Conservation (phyloP, 75 land plant species). For the Cunninghamia lanceolata region DNA sequence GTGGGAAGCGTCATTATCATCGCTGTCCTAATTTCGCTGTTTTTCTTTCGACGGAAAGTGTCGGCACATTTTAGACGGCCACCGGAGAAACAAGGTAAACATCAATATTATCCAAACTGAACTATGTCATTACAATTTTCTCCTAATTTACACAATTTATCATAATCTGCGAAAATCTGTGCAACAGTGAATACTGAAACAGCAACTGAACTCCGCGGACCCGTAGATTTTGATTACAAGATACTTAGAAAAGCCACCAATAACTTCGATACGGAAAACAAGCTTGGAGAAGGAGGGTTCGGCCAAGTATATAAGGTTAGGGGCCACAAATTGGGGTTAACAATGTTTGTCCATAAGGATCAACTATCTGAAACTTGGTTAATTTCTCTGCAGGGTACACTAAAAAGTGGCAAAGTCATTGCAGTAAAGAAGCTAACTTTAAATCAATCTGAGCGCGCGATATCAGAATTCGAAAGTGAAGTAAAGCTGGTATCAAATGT, state of each 20-base stretch:
- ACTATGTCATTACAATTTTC: not conserved
- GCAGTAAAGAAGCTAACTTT: conserved; percentile 49
- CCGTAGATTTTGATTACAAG: conserved; percentile 21
- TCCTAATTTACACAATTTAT: not conserved
- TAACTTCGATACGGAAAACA: conserved; percentile 37
- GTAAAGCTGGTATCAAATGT: conserved; percentile 42
- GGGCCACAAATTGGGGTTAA: not conserved
- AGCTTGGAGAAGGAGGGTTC: conserved; percentile 57
- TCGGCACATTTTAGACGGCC: not conserved
- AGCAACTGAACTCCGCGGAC: conserved; percentile 35
- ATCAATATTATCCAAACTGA: not conserved
- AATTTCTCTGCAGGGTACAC: conserved; percentile 25
- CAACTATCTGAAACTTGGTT: not conserved
- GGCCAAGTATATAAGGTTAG: conserved; percentile 48
- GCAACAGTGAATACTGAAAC: conserved; percentile 21
- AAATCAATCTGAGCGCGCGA: conserved; percentile 9
- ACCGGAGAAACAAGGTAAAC: not conserved
- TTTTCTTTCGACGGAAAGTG: not conserved
- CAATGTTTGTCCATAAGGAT: not conserved
- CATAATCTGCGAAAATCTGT: not conserved
- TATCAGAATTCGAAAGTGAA: conserved; percentile 40
- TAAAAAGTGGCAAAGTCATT: conserved; percentile 40
- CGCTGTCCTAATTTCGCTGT: not conserved
- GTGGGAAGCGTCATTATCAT: conserved; percentile 12
- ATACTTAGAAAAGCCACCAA: conserved; percentile 38